A percentile compares a stretch with the other conserved stretches of the same genome.
Conservation (phyloP, 2,329 filamentous ascomycete species). For the Pseudogymnoascus sp. region DNA sequence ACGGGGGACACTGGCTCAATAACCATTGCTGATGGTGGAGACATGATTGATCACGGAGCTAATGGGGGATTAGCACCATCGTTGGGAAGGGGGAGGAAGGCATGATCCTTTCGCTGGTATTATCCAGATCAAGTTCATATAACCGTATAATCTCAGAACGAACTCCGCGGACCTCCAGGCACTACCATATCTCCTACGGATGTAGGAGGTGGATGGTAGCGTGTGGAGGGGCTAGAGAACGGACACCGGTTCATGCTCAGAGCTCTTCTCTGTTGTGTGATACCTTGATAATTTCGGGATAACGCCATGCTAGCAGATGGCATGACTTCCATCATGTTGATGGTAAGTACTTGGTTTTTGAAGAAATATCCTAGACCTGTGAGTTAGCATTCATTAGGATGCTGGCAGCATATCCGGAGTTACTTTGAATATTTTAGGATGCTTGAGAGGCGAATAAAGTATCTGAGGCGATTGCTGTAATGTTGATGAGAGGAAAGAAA, state of each 20-base stretch:
- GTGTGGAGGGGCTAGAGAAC: conserved; percentile 30
- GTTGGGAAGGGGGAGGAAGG: conserved; percentile 41
- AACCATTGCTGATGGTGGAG: conserved; percentile 65
- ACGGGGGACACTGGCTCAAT: conserved; percentile 29
- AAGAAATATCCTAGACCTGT: conserved; percentile 6
- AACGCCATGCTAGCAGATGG: conserved; percentile 24
- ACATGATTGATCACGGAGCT: conserved; percentile 51
- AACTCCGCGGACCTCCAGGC: conserved; percentile 24
- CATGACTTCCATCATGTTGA: conserved; percentile 22
- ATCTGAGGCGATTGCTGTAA: neutral
- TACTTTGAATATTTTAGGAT: neutral
- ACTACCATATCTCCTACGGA: conserved; percentile 22
- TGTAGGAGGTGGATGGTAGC: conserved; percentile 23
- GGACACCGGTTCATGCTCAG: conserved; percentile 59
- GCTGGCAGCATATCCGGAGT: neutral
- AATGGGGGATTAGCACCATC: conserved; percentile 33
- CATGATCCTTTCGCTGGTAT: conserved; percentile 99
- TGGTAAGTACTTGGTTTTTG: conserved; percentile 19
- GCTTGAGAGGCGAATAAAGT: neutral
- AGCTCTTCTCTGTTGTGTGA: conserved; percentile 32
- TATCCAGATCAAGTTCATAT: conserved; percentile 90
- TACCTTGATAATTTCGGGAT: conserved; percentile 29
- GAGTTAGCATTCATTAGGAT: neutral
- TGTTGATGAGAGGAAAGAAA: neutral
- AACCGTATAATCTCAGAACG: conserved; percentile 85